A percentile compares a stretch with the other conserved stretches of the same genome.
These are phyloP conservation scores for Vanderwaltozyma polyspora DNA, from an alignment of 805 yeast species.

Conservation along the genomic window DNA sequence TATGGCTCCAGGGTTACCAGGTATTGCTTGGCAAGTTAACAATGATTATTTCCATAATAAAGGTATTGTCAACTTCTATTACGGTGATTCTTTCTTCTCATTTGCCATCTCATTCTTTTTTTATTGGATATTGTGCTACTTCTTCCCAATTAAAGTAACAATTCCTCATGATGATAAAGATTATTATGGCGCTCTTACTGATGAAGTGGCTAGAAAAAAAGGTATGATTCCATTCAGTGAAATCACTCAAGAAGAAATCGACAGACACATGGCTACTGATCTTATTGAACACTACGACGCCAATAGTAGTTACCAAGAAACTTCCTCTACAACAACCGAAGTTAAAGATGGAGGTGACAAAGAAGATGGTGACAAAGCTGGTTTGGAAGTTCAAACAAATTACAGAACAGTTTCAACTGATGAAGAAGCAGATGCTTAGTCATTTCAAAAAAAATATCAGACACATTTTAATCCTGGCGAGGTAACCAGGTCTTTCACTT, in stretches of 20 bases:
- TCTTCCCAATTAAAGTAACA: constrained; percentile 30
- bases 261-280: no score
- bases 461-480: no score
- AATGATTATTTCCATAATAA: constrained; percentile 16
- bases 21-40: constrained; percentile 30
- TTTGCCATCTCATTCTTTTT: constrained; percentile 30
- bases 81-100: constrained; percentile 35
- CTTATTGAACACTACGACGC: no score
- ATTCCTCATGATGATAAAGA: constrained; percentile 32
- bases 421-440: no score
- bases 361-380: no score
- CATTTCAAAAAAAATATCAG: no score
- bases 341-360: no score
- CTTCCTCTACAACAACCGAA: no score
- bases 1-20: constrained; percentile 41
- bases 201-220: constrained; percentile 25
- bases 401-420: no score
- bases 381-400: no score
- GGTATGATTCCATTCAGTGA: constrained; percentile 27
- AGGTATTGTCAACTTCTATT: constrained; percentile 34
- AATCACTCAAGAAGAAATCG: constrained; percentile 17
- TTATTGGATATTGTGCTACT: constrained; percentile 26
- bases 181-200: constrained; percentile 30
- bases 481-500: no score
- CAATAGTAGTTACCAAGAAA: no score